These are phyloP conservation scores for Inga laurina DNA, from an alignment of 306 rosid species.

Conservation along the genomic window DNA sequence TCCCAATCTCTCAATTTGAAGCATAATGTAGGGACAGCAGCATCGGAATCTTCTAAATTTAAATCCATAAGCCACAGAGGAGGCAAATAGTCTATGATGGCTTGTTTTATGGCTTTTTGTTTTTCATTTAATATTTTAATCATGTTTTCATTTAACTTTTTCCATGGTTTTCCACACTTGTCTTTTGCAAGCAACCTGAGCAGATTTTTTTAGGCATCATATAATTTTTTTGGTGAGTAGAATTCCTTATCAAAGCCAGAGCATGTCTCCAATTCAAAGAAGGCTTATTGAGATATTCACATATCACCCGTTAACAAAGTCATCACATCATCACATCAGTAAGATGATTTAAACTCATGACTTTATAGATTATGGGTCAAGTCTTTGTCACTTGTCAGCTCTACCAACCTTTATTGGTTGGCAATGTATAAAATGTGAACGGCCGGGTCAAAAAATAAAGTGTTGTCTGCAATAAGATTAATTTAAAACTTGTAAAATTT, in stretches of 20 bases:
- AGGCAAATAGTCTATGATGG: conserved; percentile 15
- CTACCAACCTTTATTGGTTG: accelerated
- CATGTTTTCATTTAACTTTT: neutral
- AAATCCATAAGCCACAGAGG: conserved; percentile 29
- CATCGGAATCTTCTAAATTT: conserved; percentile 39
- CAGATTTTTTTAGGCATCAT: no score
- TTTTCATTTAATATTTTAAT: neutral
- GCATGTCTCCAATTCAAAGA: no score
- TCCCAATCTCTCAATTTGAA: neutral
- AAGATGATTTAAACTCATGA: no score
- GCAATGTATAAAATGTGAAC: neutral
- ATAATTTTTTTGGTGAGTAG: no score
- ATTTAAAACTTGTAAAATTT: neutral
- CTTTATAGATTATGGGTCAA: no score
- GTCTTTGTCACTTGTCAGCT: no score
- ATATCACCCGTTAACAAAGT: no score
- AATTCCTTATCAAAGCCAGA: no score
- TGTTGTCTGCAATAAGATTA: neutral
- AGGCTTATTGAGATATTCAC: no score
- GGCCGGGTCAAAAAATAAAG: neutral
- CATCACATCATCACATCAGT: no score
- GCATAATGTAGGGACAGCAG: conserved; percentile 29
- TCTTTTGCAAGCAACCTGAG: neutral
- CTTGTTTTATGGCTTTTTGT: neutral
- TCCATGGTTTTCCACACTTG: neutral